Percentiles rank a stretch among this genome's conserved stretches.
phyloP scores from a whole-genome alignment of 2,329 filamentous ascomycete genomes.

The Penicillium sp. region DNA sequence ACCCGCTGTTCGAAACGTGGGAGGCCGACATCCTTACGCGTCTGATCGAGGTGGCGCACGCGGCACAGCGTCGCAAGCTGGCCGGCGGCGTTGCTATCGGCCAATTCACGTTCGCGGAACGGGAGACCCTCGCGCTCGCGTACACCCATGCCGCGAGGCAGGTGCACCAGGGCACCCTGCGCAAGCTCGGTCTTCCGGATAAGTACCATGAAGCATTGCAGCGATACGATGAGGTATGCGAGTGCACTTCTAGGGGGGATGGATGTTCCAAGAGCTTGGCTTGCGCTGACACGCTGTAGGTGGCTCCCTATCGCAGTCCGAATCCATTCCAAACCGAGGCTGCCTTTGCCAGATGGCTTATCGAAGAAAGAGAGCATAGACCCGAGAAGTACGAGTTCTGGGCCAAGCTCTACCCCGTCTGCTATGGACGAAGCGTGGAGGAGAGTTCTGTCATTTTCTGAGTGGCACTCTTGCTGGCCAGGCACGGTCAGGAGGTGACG shows the following conservation, averaged over 20 bases:
- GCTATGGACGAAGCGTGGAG: conserved; percentile 32
- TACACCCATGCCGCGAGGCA: conserved; percentile 28
- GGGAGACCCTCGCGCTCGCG: conserved; percentile 22
- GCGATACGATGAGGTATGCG: conserved; percentile 31
- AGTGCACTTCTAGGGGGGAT: no score
- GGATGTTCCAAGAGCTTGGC: no score
- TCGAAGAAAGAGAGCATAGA: conserved; percentile 24
- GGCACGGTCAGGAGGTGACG: neutral
- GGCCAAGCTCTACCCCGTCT: conserved; percentile 34
- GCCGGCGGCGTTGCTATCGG: conserved; percentile 21
- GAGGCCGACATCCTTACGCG: conserved; percentile 37
- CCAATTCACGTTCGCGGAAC: conserved; percentile 14
- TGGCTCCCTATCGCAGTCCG: conserved; percentile 31
- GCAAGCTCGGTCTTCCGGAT: conserved; percentile 26
- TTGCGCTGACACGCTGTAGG: conserved; percentile 14
- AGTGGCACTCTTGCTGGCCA: neutral
- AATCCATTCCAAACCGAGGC: conserved; percentile 30
- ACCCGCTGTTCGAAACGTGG: conserved; percentile 33
- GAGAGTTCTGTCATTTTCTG: conserved; percentile 26
- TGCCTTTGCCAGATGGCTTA: conserved; percentile 34
- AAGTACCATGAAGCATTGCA: conserved; percentile 28
- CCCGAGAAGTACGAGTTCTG: conserved; percentile 31
- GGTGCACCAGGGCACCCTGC: conserved; percentile 23
- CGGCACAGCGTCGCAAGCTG: conserved; percentile 23
- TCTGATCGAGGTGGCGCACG: conserved; percentile 33